Evolutionary conservation across 148 eudicot genomes (phyloP).

Genomic region (Cornus suecica): DNA sequence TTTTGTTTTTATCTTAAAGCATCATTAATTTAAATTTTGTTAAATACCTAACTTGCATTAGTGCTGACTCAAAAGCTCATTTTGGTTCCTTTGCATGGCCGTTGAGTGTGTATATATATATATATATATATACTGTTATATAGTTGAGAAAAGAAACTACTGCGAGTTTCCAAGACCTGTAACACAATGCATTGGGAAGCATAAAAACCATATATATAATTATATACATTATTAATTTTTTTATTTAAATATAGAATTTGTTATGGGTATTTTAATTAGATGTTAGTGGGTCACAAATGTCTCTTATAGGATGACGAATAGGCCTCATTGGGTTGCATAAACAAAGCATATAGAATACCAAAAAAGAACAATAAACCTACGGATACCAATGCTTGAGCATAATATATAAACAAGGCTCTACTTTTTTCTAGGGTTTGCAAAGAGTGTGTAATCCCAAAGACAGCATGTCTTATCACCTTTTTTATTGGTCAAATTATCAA

Average conservation of each 20-base stretch:
- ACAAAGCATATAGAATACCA: constrained; percentile 1
- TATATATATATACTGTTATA: not conserved
- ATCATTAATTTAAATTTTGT: too few relatives aligned
- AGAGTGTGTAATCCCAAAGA: constrained; percentile 17
- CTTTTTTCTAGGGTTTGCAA: not conserved
- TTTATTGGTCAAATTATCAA: constrained; percentile 11
- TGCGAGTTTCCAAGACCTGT: not conserved
- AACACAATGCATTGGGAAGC: not conserved
- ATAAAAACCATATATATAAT: not conserved
- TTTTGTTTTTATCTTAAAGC: too few relatives aligned
- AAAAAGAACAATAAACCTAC: constrained; percentile 21
- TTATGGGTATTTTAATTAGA: too few relatives aligned
- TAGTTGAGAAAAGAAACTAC: not conserved
- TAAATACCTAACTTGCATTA: not conserved
- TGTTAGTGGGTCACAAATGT: constrained; percentile 15
- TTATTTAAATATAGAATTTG: too few relatives aligned
- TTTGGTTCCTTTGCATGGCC: not conserved
- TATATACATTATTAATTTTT: too few relatives aligned
- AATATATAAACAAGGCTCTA: not conserved
- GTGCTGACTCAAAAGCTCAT: not conserved
- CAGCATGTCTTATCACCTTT: constrained; percentile 20
- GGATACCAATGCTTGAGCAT: constrained; percentile 22
- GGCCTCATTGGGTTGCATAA: constrained; percentile 9
- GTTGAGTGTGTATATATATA: too few relatives aligned
- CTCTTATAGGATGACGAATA: not conserved